phyloP scores from a whole-genome alignment of 768 basidiomycete genomes.

The Leccinum disarticulatum region DNA sequence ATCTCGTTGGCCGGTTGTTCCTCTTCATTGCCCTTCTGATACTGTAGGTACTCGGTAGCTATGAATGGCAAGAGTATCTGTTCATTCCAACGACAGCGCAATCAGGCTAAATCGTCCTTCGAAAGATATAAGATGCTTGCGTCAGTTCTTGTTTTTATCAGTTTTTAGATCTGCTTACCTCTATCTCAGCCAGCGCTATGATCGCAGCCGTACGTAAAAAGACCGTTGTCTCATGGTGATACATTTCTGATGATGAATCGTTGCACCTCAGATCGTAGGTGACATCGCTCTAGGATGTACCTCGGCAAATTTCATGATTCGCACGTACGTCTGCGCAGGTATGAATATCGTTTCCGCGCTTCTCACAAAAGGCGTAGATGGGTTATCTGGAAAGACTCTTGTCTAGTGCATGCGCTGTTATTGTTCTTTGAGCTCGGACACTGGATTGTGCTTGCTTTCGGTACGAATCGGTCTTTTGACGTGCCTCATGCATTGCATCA shows the following conservation, averaged over 20 bases:
- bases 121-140: conserved; percentile 3
- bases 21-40: conserved; percentile 16
- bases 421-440: conserved; percentile 15
- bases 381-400: conserved; percentile 26
- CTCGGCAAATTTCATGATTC: conserved; percentile 31
- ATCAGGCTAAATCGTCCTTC: not conserved
- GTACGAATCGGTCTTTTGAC: not conserved
- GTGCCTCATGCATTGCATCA: not conserved
- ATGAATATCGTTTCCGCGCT: not conserved
- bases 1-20: conserved; percentile 19
- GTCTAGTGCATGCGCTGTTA: conserved; percentile 17
- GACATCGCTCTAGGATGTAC: conserved; percentile 16
- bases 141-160: conserved; percentile 13
- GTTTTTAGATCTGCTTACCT: not conserved
- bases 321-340: conserved; percentile 20
- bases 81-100: conserved; percentile 5
- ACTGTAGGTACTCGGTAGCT: conserved; percentile 6
- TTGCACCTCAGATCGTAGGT: conserved; percentile 9
- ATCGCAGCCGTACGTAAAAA: conserved; percentile 14
- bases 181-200: conserved; percentile 5
- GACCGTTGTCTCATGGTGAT: not conserved
- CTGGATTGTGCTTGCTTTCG: conserved; percentile 21
- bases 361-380: conserved; percentile 19
- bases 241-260: not conserved
- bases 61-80: not conserved